Evolutionary conservation across 192 early-diverging fungal species (phyloP), one percentile per base, ranked within the genome.

Genomic region (Linderina pennispora): DNA sequence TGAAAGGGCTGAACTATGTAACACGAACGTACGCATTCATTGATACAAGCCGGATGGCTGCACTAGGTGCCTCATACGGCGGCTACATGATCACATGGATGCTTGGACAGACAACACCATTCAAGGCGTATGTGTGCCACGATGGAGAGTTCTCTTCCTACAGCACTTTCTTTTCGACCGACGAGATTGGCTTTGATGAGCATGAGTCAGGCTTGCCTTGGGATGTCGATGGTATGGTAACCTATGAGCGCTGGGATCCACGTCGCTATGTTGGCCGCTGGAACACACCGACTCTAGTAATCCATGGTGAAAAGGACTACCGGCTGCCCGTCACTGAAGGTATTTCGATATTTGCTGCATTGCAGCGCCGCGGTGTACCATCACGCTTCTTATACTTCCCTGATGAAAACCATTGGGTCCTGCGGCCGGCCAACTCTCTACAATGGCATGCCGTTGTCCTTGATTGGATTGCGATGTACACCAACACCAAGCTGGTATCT

Each of bases 31-130:
- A 50, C 18, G 48, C 59, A 5, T 75, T 80, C 44, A 73, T 90
- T 20, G 87, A 88, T 53, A 34, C 43, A 14, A 53, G 55, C 5
- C 60, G 80, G 15, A 48, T 89, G 14, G 70, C 74, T 21, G 89
- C 74, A 11, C 62, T 90, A 9, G 89, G 88, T 17, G 88, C 83
- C 6, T 79, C 76, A 16, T 89, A 88, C 61, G 89, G 89, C 50
- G 89, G 86, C 9, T 89, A 80, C 53, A 87, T 86, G 87, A 77
- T 87, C 50, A 91, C 89, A 65, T 91, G 87, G 87, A 79, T 91
- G 48, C 89, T 89, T 55, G 83, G 84, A 10, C 84, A 91, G 50
- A 86, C 80, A 10, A 39, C 68, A 18, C 64, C 75, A 13, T 91
- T 91, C 69, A 74, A 70, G 42, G 67, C 64, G 23, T 56, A 86